Evolutionary conservation across 140 eudicot genomes (phyloP), one percentile per base, ranked within the genome.

Genomic region (Cichorium intybus): DNA sequence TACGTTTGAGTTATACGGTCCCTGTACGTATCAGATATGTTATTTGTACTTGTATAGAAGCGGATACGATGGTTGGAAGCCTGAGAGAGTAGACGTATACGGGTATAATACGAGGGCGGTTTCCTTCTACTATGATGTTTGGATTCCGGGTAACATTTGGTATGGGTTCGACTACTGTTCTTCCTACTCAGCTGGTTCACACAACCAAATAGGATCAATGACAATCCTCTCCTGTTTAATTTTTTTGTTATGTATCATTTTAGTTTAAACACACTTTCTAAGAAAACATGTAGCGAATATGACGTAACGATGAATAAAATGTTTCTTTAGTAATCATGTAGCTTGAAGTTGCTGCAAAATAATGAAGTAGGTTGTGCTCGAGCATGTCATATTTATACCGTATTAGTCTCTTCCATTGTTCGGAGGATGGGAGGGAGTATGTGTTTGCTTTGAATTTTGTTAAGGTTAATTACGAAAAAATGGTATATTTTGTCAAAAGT

Each of bases 11-110:
- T 22, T 87, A 45, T 47, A 61, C 63, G 97, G 97, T 1, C 97
- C 96, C 0, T 91, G 97, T 67, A 84, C 88, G 34, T 77, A 82
- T 62, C 79, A 83, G 64, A 74, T 91, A 12, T 91, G 97, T 53
- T 91, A 91, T 62, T 16, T 87, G 68, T 82, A 91, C 52, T 68
- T 91, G 49, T 91, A 84, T 70, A 73, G 97, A 68, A 91, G 95
- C 10, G 97, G 97, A 27, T 67, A 74, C 27, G 97, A 91, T 29
- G 96, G 97, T 7, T 91, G 97, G 97, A 75, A 24, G 53, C 95
- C 94, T 0, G 87, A 79, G 49, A 79, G 64, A 16, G 87, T 91
- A 9, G 76, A 80, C 17, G 85, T 91, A 31, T 84, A 79, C 65
- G 83, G 89, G 16, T 68, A 70, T 15, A 73, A 82, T 56, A 63